These are phyloP conservation scores for Podaxis carcinomalis DNA, from an alignment of 768 basidiomycete genomes.

Conservation along the genomic window DNA sequence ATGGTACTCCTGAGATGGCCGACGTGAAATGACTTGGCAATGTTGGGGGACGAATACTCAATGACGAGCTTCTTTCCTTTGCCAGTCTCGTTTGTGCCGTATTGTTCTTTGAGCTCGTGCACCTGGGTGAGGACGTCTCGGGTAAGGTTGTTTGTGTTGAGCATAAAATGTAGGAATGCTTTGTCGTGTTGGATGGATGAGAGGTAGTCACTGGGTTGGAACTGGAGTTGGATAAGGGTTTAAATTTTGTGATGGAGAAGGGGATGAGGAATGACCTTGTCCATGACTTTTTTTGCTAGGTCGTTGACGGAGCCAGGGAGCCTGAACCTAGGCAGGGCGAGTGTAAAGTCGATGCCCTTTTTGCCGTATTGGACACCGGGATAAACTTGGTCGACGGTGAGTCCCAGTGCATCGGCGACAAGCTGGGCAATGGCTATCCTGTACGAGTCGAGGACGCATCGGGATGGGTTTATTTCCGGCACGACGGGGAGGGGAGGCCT, in stretches of 20 bases:
- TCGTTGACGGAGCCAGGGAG: slow-evolving; percentile 81
- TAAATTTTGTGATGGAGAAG: slow-evolving; percentile 5
- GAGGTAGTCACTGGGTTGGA: slow-evolving; percentile 79
- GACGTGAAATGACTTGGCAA: slow-evolving; percentile 97
- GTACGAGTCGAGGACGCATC: slow-evolving; percentile 71
- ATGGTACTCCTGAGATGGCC: slow-evolving; percentile 98
- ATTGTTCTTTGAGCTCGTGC: slow-evolving; percentile 54
- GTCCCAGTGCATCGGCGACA: slow-evolving; percentile 59
- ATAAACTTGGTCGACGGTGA: slow-evolving; percentile 77
- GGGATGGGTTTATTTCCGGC: slow-evolving; percentile 37
- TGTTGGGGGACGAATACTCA: slow-evolving; percentile 96
- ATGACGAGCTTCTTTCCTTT: slow-evolving; percentile 80
- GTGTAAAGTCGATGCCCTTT: slow-evolving; percentile 90
- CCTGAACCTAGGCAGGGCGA: slow-evolving; percentile 89
- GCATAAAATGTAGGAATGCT: slow-evolving; percentile 16
- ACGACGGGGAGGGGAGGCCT: slow-evolving; percentile 27
- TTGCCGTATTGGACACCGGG: slow-evolving; percentile 85
- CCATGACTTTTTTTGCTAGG: slow-evolving; percentile 68
- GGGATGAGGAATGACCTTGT: slow-evolving; percentile 49
- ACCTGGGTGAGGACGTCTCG: slow-evolving; percentile 69
- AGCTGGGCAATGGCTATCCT: slow-evolving; percentile 75
- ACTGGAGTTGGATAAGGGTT: slow-evolving; percentile 39
- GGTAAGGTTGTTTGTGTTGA: slow-evolving; percentile 60
- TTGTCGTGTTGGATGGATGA: slow-evolving; percentile 52
- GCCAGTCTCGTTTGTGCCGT: slow-evolving; percentile 77